A percentile compares a stretch with the other conserved stretches of the same genome.
These are phyloP conservation scores for Aaosphaeria arxii DNA, from an alignment of 2,329 filamentous ascomycete species.

Conservation along the genomic window DNA sequence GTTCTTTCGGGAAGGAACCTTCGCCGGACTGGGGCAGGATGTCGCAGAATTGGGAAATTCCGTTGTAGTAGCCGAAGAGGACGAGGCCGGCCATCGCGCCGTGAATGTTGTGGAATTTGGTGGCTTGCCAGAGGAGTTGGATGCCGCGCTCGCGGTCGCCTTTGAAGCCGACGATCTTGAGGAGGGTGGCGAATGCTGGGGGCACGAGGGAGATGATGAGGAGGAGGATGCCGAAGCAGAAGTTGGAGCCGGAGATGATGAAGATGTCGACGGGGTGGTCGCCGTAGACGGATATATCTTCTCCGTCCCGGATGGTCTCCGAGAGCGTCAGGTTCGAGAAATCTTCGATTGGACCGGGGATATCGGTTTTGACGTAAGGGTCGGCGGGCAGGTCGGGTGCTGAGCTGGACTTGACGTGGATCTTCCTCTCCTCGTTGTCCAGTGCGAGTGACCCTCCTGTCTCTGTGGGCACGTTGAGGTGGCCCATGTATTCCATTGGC, in stretches of 20 bases:
- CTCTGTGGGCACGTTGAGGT: conserved; percentile 29
- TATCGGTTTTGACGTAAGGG: conserved; percentile 12
- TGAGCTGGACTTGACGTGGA: conserved; percentile 22
- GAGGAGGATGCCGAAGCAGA: conserved; percentile 85
- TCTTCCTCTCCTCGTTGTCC: conserved; percentile 18
- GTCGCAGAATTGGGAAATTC: conserved; percentile 80
- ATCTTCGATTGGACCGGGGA: conserved; percentile 24
- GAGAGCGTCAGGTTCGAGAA: conserved; percentile 29
- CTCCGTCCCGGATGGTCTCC: conserved; percentile 41
- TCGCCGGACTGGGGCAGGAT: conserved; percentile 69
- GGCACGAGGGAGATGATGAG: conserved; percentile 91
- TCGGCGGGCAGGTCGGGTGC: conserved; percentile 20
- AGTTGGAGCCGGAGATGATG: conserved; percentile 81
- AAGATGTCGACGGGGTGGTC: conserved; percentile 76
- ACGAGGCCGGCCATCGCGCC: conserved; percentile 84
- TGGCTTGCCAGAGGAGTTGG: conserved; percentile 85
- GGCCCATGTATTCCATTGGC: conserved; percentile 47
- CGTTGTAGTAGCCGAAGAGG: conserved; percentile 84
- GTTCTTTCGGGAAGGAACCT: conserved; percentile 64
- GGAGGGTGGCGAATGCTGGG: conserved; percentile 80
- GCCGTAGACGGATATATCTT: conserved; percentile 63
- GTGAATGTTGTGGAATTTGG: conserved; percentile 82
- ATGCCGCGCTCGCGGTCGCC: conserved; percentile 83
- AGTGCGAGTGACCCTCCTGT: conserved; percentile 20
- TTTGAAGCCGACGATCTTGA: conserved; percentile 86